phyloP scores from a whole-genome alignment of 2,329 filamentous ascomycete genomes.

The Cucurbitaria berberidis region DNA sequence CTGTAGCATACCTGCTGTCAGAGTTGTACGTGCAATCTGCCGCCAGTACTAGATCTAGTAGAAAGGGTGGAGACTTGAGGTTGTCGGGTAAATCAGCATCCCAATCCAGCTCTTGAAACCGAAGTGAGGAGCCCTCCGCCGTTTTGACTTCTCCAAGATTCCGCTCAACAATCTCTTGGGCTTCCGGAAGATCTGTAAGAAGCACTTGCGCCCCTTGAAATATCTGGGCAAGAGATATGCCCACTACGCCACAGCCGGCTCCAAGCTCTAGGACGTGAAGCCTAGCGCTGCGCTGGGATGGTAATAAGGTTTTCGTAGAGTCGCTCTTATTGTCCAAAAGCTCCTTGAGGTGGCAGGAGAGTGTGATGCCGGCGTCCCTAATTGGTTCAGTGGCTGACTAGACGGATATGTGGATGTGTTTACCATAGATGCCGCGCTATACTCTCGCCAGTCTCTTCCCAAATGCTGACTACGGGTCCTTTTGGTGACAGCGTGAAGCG shows the following conservation, averaged over 20 bases:
- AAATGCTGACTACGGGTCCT: slow-evolving; percentile 57
- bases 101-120: slow-evolving; percentile 68
- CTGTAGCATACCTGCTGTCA: slow-evolving; percentile 57
- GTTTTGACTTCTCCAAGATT: slow-evolving; percentile 59
- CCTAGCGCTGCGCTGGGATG: slow-evolving; percentile 5
- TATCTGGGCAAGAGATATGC: slow-evolving; percentile 65
- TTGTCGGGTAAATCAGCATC: slow-evolving; percentile 56
- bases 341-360: slow-evolving; percentile 60
- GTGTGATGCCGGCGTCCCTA: slow-evolving; percentile 66
- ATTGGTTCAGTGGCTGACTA: background rate
- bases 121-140: slow-evolving; percentile 51
- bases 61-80: slow-evolving; percentile 1
- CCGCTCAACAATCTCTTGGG: slow-evolving; percentile 63
- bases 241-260: slow-evolving; percentile 70
- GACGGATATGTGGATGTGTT: slow-evolving; percentile 15
- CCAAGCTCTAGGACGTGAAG: slow-evolving; percentile 67
- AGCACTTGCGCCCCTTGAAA: slow-evolving; percentile 60
- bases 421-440: slow-evolving; percentile 76
- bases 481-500: slow-evolving; percentile 54
- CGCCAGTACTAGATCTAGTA: slow-evolving; percentile 66
- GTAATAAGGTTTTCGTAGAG: slow-evolving; percentile 5
- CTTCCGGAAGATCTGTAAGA: slow-evolving; percentile 71
- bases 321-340: slow-evolving; percentile 38
- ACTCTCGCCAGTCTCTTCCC: slow-evolving; percentile 74
- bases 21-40: slow-evolving; percentile 78